These are phyloP conservation scores for Colletotrichum karsti DNA, from an alignment of 2,329 filamentous ascomycete genomes.

Conservation along the genomic window DNA sequence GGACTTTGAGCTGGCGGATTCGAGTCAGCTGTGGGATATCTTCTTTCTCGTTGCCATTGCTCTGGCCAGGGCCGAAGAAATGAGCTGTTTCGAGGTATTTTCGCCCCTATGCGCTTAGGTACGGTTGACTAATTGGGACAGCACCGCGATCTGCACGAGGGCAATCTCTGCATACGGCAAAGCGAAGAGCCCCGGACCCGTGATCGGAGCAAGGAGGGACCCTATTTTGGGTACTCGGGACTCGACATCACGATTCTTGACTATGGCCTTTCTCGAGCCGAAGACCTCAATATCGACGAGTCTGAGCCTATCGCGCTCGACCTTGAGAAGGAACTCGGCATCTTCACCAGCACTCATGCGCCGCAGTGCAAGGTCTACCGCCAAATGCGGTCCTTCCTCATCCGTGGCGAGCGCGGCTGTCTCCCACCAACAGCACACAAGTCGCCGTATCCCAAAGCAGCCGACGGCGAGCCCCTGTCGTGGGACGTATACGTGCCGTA, in stretches of 20 bases:
- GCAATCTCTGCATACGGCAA: slow-evolving; percentile 67
- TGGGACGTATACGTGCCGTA: slow-evolving; percentile 67
- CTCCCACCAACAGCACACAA: slow-evolving; percentile 57
- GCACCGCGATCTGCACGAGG: slow-evolving; percentile 73
- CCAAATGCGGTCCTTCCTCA: slow-evolving; percentile 67
- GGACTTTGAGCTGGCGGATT: slow-evolving; percentile 58
- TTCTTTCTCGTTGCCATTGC: slow-evolving; percentile 69
- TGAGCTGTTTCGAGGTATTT: slow-evolving; percentile 66
- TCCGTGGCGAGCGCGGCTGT: slow-evolving; percentile 59
- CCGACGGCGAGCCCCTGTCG: slow-evolving; percentile 53
- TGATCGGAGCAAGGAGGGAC: slow-evolving; percentile 37
- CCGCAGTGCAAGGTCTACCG: slow-evolving; percentile 69
- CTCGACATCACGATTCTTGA: slow-evolving; percentile 72
- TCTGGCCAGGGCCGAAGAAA: slow-evolving; percentile 65
- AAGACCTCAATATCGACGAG: slow-evolving; percentile 43
- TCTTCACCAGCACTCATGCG: slow-evolving; percentile 69
- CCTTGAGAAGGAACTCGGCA: slow-evolving; percentile 65
- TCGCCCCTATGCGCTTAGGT: not conserved
- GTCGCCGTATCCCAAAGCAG: slow-evolving; percentile 47
- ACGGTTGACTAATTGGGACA: slow-evolving; percentile 34
- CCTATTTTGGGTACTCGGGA: slow-evolving; percentile 66
- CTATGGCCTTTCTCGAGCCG: slow-evolving; percentile 70
- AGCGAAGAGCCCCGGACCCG: slow-evolving; percentile 43
- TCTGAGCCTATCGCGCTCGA: slow-evolving; percentile 60
- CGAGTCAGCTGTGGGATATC: slow-evolving; percentile 69